phyloP scores from a whole-genome alignment of 208 protist species.

The Leishmania turanica region DNA sequence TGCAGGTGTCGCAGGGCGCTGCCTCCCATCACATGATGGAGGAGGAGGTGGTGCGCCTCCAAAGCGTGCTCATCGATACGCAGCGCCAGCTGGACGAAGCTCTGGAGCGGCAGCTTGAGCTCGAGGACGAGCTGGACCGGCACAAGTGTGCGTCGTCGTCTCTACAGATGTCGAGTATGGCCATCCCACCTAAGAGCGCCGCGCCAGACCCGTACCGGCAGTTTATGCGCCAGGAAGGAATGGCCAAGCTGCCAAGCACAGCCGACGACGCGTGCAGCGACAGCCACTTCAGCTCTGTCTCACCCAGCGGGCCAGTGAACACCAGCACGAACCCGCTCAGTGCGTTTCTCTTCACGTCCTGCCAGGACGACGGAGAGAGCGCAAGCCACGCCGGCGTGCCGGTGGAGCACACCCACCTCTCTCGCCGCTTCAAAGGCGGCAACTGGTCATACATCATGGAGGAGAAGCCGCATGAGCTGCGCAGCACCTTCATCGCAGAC shows the following conservation, averaged over 20 bases:
- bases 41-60: slow-evolving; percentile 8
- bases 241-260: slow-evolving; percentile 10
- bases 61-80: slow-evolving; percentile 2
- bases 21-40: neutral
- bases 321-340: neutral
- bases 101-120: slow-evolving; percentile 11
- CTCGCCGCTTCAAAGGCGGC: slow-evolving; percentile 43
- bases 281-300: neutral
- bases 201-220: slow-evolving; percentile 3
- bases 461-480: slow-evolving; percentile 57
- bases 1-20: neutral
- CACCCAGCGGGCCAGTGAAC: neutral
- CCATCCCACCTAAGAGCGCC: neutral
- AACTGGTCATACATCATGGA: slow-evolving; percentile 57
- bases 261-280: slow-evolving; percentile 4
- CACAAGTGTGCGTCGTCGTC: neutral
- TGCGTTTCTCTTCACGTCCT: neutral
- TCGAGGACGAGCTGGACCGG: slow-evolving; percentile 8
- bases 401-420: slow-evolving; percentile 24
- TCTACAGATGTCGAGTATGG: neutral
- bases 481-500: slow-evolving; percentile 45
- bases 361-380: neutral
- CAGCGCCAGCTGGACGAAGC: slow-evolving; percentile 10
- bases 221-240: slow-evolving; percentile 19
- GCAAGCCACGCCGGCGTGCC: slow-evolving; percentile 1